Evolutionary conservation across 176 grass and related monocot species (phyloP).

Genomic region (Hsuehochloa calcarea): DNA sequence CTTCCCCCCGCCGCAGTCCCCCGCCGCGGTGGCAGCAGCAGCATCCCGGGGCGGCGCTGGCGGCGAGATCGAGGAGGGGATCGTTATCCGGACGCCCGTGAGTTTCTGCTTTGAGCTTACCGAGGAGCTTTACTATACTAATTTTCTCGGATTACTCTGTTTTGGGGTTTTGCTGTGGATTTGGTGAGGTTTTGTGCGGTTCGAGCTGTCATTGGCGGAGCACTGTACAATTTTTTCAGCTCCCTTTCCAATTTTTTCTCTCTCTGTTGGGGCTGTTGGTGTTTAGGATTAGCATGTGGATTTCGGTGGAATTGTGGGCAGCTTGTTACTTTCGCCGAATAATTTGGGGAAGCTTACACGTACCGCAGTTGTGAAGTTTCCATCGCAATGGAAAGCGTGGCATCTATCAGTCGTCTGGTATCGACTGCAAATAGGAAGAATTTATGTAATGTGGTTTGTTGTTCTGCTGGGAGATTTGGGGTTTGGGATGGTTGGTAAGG

Average conservation of each 20-base stretch:
- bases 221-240: background rate
- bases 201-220: constrained; percentile 13
- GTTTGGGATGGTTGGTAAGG: background rate
- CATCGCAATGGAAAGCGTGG: background rate
- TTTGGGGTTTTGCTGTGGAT: background rate
- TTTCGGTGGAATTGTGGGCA: background rate
- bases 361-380: background rate
- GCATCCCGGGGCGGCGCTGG: background rate
- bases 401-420: background rate
- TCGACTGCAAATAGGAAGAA: background rate
- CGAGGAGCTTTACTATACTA: background rate
- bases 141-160: constrained; percentile 8
- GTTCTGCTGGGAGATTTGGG: background rate
- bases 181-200: constrained; percentile 25
- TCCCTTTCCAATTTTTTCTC: background rate
- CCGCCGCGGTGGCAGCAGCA: background rate
- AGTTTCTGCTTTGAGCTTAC: constrained; percentile 38
- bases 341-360: constrained; percentile 20
- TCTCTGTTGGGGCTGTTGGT: background rate
- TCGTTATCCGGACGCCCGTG: constrained; percentile 59
- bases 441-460: background rate
- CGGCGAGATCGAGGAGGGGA: constrained; percentile 54
- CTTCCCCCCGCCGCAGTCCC: constrained; percentile 24
- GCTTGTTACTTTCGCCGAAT: background rate
- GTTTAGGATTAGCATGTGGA: background rate